Base-by-base conservation (phyloP, 1,139 yeast species). In the Meyerozyma carpophila region DNA sequence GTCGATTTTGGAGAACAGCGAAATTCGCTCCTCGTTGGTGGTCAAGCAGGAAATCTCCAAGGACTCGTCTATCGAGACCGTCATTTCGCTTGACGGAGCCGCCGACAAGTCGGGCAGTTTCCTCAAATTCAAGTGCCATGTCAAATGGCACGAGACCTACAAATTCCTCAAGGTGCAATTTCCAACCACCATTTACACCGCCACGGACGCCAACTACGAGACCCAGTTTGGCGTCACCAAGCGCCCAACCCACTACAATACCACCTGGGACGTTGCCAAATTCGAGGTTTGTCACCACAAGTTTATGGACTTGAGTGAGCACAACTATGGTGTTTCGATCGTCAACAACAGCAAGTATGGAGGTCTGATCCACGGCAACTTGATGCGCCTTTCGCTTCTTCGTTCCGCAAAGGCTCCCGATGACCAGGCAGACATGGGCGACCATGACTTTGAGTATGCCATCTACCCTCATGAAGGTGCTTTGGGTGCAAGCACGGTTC, bases 251-350 rank as follows among this genome's bases (percentile, higher is more conserved):
- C 98, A 91, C 62, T 91, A 74, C 68, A 93, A 93, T 61, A 91
- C 98, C 1, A 70, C 89, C 1, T 91, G 98, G 98, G 98, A 91
- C 58, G 84, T 84, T 36, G 98, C 98, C 47, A 90, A 90, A 63
- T 93, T 93, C 63, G 98, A 93, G 65, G 96, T 90, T 18, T 88
- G 96, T 54, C 91, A 86, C 56, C 98, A 93, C 64, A 87, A 88
- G 59, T 93, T 89, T 68, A 91, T 94, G 59, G 98, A 93, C 60
- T 81, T 87, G 57, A 84, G 95, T 32, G 98, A 89, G 56, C 79
- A 70, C 62, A 79, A 79, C 49, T 90, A 88, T 58, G 98, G 98
- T 56, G 95, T 90, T n/a, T 77, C 95, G 0, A 66, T 93, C 24
- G 62, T 93, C 56, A 93, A 91, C 61, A 84, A 89, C 63, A 77